phyloP scores from a whole-genome alignment of 2,329 filamentous ascomycete species.

The Whalleya microplaca region DNA sequence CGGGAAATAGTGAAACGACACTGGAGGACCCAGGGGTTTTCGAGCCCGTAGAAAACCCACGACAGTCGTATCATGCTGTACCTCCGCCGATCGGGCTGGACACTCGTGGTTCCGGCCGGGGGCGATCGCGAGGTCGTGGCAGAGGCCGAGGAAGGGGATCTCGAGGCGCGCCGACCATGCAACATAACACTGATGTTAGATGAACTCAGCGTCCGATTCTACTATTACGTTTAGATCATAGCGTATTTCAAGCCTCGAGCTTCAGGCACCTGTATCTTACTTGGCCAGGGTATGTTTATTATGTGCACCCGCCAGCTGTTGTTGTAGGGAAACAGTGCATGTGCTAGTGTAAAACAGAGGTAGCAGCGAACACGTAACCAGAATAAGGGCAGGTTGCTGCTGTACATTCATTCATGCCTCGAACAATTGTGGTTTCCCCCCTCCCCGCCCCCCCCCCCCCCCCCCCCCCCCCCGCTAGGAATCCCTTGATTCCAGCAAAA shows the following conservation, averaged over 20 bases:
- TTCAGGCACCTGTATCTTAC: neutral
- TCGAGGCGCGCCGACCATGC: slow-evolving; percentile 15
- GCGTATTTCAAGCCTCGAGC: neutral
- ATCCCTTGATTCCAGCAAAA: too few relatives aligned
- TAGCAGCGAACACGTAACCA: too few relatives aligned
- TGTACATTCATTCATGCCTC: too few relatives aligned
- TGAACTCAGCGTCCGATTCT: neutral
- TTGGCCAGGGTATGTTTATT: neutral
- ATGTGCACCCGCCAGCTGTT: neutral
- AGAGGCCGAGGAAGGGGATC: slow-evolving; percentile 23
- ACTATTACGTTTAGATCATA: neutral
- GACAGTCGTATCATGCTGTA: slow-evolving; percentile 56
- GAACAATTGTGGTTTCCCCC: too few relatives aligned
- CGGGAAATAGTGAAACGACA: slow-evolving; percentile 1
- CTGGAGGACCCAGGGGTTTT: neutral
- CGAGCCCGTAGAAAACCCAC: slow-evolving; percentile 11
- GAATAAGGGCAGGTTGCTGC: too few relatives aligned
- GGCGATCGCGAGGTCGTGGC: slow-evolving; percentile 34
- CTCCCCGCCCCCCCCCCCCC: too few relatives aligned
- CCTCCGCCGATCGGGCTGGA: slow-evolving; percentile 65
- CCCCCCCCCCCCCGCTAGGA: too few relatives aligned
- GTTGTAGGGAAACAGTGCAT: too few relatives aligned
- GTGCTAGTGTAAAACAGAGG: too few relatives aligned
- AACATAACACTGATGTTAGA: neutral
- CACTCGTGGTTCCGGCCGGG: slow-evolving; percentile 41